Conservation (phyloP, 345 rosid species). For the Eucalyptus cloeziana region DNA sequence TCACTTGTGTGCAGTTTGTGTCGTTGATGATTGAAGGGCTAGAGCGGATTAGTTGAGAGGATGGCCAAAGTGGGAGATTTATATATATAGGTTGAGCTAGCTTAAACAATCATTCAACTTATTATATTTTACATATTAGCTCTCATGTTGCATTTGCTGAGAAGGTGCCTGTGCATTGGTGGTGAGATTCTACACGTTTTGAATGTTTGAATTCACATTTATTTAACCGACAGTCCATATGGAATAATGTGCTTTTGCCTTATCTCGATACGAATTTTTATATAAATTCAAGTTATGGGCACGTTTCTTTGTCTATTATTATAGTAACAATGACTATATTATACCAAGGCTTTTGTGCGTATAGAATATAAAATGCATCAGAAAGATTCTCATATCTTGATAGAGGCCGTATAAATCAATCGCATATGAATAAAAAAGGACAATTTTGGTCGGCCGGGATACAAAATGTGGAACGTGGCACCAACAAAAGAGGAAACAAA, state of each 20-base stretch:
- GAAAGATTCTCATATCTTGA: neutral
- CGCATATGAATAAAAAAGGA: neutral
- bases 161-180: neutral
- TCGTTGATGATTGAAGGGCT: neutral
- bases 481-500: neutral
- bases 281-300: neutral
- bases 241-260: neutral
- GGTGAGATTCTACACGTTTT: neutral
- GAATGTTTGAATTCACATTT: neutral
- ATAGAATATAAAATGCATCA: neutral
- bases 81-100: neutral
- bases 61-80: neutral
- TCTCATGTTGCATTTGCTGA: neutral
- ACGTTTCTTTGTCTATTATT: neutral
- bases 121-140: neutral
- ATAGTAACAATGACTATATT: neutral
- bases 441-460: neutral
- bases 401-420: neutral
- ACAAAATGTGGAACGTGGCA: fast-evolving
- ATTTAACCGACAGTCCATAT: neutral
- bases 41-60: neutral
- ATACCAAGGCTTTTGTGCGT: neutral
- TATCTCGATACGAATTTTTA: neutral
- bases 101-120: neutral
- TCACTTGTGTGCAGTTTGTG: neutral